Percentiles rank a stretch among this genome's conserved stretches.
phyloP scores from a whole-genome alignment of 2,329 filamentous ascomycete genomes.

The Arthrinium phaeospermum region DNA sequence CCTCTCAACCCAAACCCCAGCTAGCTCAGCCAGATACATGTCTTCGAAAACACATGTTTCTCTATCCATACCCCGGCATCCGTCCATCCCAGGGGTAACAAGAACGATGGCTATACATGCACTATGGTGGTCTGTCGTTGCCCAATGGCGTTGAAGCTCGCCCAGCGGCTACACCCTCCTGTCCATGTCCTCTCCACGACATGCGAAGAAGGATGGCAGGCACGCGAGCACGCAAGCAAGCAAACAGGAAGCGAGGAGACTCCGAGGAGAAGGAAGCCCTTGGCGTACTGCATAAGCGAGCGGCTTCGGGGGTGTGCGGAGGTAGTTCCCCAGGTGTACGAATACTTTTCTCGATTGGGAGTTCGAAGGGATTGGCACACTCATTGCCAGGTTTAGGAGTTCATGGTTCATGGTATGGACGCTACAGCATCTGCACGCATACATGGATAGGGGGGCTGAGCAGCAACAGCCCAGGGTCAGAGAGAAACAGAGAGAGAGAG shows the following conservation, averaged over 20 bases:
- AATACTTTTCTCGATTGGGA: neutral
- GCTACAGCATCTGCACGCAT: constrained; percentile 5
- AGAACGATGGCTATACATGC: neutral
- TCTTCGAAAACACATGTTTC: neutral
- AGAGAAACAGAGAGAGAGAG: neutral
- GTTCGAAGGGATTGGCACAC: constrained; percentile 9
- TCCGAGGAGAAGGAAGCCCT: neutral
- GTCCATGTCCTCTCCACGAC: neutral
- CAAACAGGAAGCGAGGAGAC: neutral
- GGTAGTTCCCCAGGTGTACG: neutral
- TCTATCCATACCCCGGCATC: neutral
- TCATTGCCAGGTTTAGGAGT: neutral
- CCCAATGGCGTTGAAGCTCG: neutral
- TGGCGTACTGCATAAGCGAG: neutral
- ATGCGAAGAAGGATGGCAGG: neutral
- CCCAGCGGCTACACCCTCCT: neutral
- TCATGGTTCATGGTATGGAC: neutral
- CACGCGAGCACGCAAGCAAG: neutral
- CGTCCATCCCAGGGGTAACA: neutral
- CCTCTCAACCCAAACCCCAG: neutral
- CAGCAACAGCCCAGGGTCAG: neutral
- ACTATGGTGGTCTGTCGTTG: neutral
- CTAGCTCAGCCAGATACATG: neutral
- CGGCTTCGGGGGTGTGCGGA: neutral
- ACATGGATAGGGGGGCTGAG: neutral